Evolutionary conservation across 495 filamentous ascomycete species (phyloP).

Genomic region (Neurospora sp.): DNA sequence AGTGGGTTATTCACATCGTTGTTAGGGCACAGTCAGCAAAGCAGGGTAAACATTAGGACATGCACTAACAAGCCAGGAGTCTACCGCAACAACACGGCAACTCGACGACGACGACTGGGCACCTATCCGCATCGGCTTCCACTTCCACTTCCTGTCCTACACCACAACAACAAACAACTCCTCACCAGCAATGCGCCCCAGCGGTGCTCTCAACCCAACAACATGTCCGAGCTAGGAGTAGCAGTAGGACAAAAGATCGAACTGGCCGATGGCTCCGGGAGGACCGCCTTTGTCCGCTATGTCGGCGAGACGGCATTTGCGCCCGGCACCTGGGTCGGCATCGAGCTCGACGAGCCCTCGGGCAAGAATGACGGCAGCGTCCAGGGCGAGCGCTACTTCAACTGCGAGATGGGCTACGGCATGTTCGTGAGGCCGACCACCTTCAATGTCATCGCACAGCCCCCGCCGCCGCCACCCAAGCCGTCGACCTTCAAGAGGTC

Average conservation of each 20-base stretch:
- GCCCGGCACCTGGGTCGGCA: constrained; percentile 75
- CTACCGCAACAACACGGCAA: not conserved
- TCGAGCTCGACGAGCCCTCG: constrained; percentile 71
- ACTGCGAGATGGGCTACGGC: constrained; percentile 66
- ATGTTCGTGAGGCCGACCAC: constrained; percentile 77
- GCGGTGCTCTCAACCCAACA: constrained; percentile 3
- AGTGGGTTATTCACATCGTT: not conserved
- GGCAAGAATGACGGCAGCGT: constrained; percentile 96
- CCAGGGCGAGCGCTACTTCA: constrained; percentile 82
- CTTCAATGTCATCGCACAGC: constrained; percentile 48
- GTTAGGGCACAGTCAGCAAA: not conserved
- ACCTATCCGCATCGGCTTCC: not conserved
- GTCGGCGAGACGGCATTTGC: constrained; percentile 72
- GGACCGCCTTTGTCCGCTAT: constrained; percentile 67
- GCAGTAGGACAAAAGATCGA: constrained; percentile 44
- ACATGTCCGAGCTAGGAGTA: constrained; percentile 32
- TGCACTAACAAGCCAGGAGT: not conserved
- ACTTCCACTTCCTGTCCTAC: not conserved
- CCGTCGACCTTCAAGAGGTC: constrained; percentile 22
- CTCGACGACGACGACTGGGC: not conserved
- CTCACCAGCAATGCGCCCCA: not conserved
- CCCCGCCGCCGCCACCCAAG: constrained; percentile 28
- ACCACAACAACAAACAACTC: not conserved
- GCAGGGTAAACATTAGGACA: not conserved
- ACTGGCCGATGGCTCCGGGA: constrained; percentile 55